Base-by-base conservation (phyloP, 1,284 basidiomycete species). In the Phellopilus nigrolimitatus region DNA sequence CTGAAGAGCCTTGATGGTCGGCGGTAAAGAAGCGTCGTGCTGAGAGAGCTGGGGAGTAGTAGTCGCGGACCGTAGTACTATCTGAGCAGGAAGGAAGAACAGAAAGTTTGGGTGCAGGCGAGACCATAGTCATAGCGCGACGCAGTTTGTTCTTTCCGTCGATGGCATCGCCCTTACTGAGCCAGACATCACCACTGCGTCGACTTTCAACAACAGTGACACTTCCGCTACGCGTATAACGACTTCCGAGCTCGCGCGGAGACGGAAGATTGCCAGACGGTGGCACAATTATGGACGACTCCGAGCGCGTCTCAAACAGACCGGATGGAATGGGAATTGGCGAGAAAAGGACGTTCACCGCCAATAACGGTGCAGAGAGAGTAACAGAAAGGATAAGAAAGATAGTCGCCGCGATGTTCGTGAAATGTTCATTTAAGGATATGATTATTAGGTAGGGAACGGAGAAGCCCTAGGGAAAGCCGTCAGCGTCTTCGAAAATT, bases 181-280 rank as follows among this genome's bases (percentile, higher is more conserved):
- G 62, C 84, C 84, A 85, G 21, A 86, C 76, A 59, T 87, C 83
- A 22, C 80, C 80, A 58, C 81, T 83, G 42, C 80, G 79, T 40
- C 81, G 75, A 25, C 76, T 78, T 61, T 86, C 82, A 17, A 87
- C 76, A 30, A 84, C 76, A 8, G 82, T 85, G 47, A 79, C 69
- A 54, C 76, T 82, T 17, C 72, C 72, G 57, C 80, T 82, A 48
- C 76, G 76, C 62, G 82, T 85, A 64, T 79, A 80, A 50, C 79
- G 75, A 55, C 75, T 69, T 15, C 74, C 75, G 62, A 70, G 74
- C 30, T 70, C 70, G 42, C 69, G 69, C 15, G 66, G 66, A 13
- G 69, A 71, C 49, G 68, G 65, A 6, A 63, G 59, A n/a, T n/a
- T n/a, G n/a, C n/a, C n/a, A n/a, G n/a, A n/a, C n/a, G n/a, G n/a